Base-by-base conservation (phyloP, 768 basidiomycete genomes). In the Phlebiopsis gigantea region DNA sequence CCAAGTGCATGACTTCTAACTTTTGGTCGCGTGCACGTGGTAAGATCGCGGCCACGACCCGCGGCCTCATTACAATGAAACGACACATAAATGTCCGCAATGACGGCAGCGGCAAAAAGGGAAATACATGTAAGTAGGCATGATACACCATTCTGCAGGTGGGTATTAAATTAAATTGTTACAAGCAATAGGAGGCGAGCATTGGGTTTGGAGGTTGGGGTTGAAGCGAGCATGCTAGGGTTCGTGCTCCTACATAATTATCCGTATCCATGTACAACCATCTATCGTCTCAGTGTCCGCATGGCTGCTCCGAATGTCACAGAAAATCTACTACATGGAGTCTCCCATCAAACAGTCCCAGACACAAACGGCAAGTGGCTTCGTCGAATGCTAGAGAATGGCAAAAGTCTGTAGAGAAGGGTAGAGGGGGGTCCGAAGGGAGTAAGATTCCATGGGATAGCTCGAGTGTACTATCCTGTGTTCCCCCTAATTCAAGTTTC, bases 321-420 rank as follows among this genome's bases (percentile, higher is more conserved):
- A 65, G 65, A 48, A 66, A 71, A 50, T 74, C 69, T 51, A 83
- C 62, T 22, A 82, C 63, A 65, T 79, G 82, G 42, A 85, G 59
- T 30, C 81, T 78, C 17, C 82, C 82, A 17, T 77, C 80, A 39
- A 76, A 74, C 14, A 84, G 66, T 9, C 76, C 78, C 14, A 83
- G 65, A 62, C 72, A 79, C 29, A 85, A 69, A 28, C 74, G 71
- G 29, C 84, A 82, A 2, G 75, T 75, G 4, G 75, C 70, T 61
- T 86, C 84, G 54, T 86, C 81, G 54, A 85, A 81, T 2, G 75
- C 75, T 26, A 85, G 66, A 0, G 75, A 74, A 31, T 74, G 73
- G 54, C 76, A 77, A 26, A 71, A 70, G 24, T 73, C 68, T 17
- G 77, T 72, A 59, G 75, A 72, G 53, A 85, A 82, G 0, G 83